phyloP scores from a whole-genome alignment of 83 land plant species.

The Larix sibirica region DNA sequence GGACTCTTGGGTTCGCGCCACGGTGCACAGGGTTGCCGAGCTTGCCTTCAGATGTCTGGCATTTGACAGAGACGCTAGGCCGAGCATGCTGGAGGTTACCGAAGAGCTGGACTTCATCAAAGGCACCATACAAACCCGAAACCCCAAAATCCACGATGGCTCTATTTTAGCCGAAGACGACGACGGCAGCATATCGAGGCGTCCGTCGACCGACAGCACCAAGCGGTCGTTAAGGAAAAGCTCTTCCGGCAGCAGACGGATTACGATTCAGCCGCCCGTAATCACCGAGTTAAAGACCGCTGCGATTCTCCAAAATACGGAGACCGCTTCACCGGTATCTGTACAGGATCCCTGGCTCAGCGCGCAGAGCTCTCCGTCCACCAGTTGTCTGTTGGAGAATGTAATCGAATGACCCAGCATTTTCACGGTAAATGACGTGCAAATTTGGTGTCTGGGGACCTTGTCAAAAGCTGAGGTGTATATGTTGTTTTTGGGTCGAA shows the following conservation, averaged over 20 bases:
- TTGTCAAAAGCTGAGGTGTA: too few relatives aligned
- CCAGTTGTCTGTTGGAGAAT: slow-evolving; percentile 51
- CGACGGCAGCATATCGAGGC: neutral
- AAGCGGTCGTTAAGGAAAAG: neutral
- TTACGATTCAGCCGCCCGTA: slow-evolving; percentile 11
- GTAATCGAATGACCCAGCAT: slow-evolving; percentile 20
- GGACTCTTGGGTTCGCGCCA: slow-evolving; percentile 47
- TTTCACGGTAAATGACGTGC: too few relatives aligned
- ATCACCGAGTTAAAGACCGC: slow-evolving; percentile 15
- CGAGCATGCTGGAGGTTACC: slow-evolving; percentile 73
- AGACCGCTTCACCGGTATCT: slow-evolving; percentile 46
- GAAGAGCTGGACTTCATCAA: slow-evolving; percentile 57
- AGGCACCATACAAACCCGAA: slow-evolving; percentile 6
- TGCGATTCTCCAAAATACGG: slow-evolving; percentile 16
- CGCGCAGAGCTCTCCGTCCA: slow-evolving; percentile 62
- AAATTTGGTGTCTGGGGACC: too few relatives aligned
- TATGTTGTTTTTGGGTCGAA: too few relatives aligned
- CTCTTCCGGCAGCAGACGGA: neutral
- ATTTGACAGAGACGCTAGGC: slow-evolving; percentile 71
- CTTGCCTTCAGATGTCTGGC: slow-evolving; percentile 84
- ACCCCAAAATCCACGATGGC: too few relatives aligned
- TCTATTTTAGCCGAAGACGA: neutral
- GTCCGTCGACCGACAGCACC: slow-evolving; percentile 27
- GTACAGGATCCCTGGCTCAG: slow-evolving; percentile 60
- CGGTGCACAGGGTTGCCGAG: slow-evolving; percentile 69